Evolutionary conservation across 345 rosid genomes (phyloP), one percentile per base, ranked within the genome.

Genomic region (Salix udensis): DNA sequence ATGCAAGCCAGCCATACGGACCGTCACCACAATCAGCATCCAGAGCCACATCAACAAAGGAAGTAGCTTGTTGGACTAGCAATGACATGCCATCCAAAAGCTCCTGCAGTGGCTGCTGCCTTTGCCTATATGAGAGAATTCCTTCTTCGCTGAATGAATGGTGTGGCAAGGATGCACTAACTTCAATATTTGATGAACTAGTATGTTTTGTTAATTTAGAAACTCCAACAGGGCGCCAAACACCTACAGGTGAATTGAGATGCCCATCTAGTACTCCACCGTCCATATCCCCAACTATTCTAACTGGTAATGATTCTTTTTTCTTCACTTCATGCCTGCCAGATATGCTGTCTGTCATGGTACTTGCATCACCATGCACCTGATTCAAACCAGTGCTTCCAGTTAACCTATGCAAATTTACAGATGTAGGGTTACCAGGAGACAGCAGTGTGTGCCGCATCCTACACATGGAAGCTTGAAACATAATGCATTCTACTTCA

Each of bases 1-100:
- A 83, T 85, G 99, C 98, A 85, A 96, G 99, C 99, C 94, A 93
- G 65, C 97, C 94, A 79, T 85, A 96, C 68, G 98, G 97, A 77
- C 98, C 95, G 86, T 96, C 99, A 23, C 94, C 90, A 61, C 94
- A 90, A 74, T 91, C 98, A 65, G 92, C 89, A 91, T 96, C 99
- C 80, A 96, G 67, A 14, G 98, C 88, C 79, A 94, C 84, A 85
- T 96, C 99, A 77, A 96, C 99, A 66, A 92, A 92, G 70, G 99
- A 92, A 73, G 99, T 92, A 84, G 97, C 97, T 87, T 96, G 99
- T 78, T 96, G 99, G 72, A 96, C 96, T 70, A 96, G 92, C 52
- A 96, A 85, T 72, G 90, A 71, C 84, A 96, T 84, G 61, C 95
- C 97, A 87, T 94, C 97, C 78, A 96, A 93, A 74, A 96, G 94